phyloP scores from a whole-genome alignment of 305 asterid species.

The Fraxinus platypoda region DNA sequence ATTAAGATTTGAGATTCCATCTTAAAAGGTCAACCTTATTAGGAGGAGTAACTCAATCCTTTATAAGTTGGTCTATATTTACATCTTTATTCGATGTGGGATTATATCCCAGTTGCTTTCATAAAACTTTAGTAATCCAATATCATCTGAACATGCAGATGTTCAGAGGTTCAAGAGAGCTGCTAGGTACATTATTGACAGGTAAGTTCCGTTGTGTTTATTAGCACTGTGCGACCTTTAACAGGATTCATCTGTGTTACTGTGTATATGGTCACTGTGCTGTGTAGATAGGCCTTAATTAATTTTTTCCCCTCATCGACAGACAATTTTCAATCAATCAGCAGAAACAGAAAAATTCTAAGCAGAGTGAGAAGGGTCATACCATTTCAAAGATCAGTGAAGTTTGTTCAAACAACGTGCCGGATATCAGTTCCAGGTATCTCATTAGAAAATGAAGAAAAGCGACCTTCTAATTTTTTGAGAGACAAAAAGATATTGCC shows the following conservation, averaged over 20 bases:
- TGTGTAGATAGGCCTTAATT: not conserved
- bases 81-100: too few relatives aligned
- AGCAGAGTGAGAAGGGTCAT: constrained; percentile 34
- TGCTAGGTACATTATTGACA: constrained; percentile 36
- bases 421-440: constrained; percentile 67
- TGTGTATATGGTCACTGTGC: not conserved
- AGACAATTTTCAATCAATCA: constrained; percentile 41
- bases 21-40: too few relatives aligned
- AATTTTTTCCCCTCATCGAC: constrained; percentile 17
- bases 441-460: constrained; percentile 50
- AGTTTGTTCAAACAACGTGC: constrained; percentile 42
- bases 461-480: constrained; percentile 45
- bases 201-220: constrained; percentile 28
- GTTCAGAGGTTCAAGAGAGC: constrained; percentile 34
- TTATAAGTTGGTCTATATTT: too few relatives aligned
- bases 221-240: not conserved
- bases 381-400: constrained; percentile 45
- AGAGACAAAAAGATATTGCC: constrained; percentile 72
- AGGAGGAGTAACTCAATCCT: too few relatives aligned
- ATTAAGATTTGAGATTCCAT: too few relatives aligned
- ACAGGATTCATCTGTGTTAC: not conserved
- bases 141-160: constrained; percentile 37
- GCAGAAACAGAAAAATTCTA: constrained; percentile 27
- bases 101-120: too few relatives aligned
- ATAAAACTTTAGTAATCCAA: not conserved